These are phyloP conservation scores for Hansenula lynferdii DNA, from an alignment of 1,139 yeast genomes.

Conservation along the genomic window DNA sequence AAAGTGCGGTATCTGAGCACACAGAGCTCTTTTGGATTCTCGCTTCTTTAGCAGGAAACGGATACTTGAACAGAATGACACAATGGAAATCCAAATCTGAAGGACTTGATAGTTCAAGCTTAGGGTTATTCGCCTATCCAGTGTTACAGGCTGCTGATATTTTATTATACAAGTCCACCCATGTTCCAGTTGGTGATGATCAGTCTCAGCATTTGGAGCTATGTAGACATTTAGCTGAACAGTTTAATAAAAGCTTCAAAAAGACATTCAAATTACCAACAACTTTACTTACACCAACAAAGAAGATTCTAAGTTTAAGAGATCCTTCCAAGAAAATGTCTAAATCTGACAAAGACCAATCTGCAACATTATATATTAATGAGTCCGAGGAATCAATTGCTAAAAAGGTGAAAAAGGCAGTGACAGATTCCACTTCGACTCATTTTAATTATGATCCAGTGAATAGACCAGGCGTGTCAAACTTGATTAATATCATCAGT, in stretches of 20 bases:
- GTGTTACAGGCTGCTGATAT: slow-evolving; percentile 94
- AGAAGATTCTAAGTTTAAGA: slow-evolving; percentile 70
- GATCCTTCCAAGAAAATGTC: slow-evolving; percentile 89
- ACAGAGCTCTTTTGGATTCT: slow-evolving; percentile 81
- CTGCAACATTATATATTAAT: slow-evolving; percentile 63
- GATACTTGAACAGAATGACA: slow-evolving; percentile 86
- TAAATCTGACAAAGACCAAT: slow-evolving; percentile 76
- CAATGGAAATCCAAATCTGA: slow-evolving; percentile 89
- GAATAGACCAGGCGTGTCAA: slow-evolving; percentile 85
- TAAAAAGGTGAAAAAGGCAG: slow-evolving; percentile 65
- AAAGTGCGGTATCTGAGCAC: slow-evolving; percentile 78
- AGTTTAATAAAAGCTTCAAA: slow-evolving; percentile 55
- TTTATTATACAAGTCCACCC: slow-evolving; percentile 72
- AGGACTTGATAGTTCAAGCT: slow-evolving; percentile 46
- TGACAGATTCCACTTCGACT: slow-evolving; percentile 82
- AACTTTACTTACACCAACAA: slow-evolving; percentile 75
- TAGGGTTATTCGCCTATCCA: slow-evolving; percentile 89
- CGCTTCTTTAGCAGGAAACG: slow-evolving; percentile 78
- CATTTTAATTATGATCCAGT: slow-evolving; percentile 61
- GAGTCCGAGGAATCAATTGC: slow-evolving; percentile 62
- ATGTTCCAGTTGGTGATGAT: slow-evolving; percentile 96
- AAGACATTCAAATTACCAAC: slow-evolving; percentile 60
- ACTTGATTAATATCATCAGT: slow-evolving; percentile 67
- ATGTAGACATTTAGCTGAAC: slow-evolving; percentile 65
- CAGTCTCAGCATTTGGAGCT: slow-evolving; percentile 91